Evolutionary conservation across 257 asterid genomes (phyloP).

Genomic region (Perilla frutescens): DNA sequence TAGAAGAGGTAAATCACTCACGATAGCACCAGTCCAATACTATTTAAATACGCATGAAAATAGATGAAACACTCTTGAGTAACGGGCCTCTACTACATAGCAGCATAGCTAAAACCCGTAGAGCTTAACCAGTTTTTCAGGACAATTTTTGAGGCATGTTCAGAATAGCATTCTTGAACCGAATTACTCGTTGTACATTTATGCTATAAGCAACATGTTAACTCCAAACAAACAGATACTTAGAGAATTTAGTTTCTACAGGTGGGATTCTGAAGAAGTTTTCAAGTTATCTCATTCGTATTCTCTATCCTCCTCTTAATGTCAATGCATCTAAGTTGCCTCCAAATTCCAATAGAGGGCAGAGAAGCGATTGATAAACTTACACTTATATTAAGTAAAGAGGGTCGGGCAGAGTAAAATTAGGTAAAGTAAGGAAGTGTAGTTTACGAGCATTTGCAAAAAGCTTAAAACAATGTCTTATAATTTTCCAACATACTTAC

Average conservation of each 20-base stretch:
- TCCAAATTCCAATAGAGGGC: too few relatives aligned
- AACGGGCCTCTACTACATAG: conserved; percentile 7
- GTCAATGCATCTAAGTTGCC: too few relatives aligned
- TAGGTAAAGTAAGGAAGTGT: background rate
- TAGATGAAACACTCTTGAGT: conserved; percentile 2
- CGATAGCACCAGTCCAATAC: background rate
- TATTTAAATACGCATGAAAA: conserved; percentile 3
- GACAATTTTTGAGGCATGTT: background rate
- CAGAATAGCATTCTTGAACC: background rate
- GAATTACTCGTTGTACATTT: background rate
- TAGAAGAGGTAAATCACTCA: background rate
- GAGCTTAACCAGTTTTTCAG: background rate
- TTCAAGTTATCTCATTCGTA: too few relatives aligned
- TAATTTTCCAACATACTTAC: background rate
- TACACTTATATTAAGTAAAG: too few relatives aligned
- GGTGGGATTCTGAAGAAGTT: too few relatives aligned
- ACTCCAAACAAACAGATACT: background rate
- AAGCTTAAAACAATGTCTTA: too few relatives aligned
- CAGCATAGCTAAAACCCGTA: background rate
- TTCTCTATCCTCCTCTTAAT: too few relatives aligned
- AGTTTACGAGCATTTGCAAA: background rate
- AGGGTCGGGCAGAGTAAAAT: background rate
- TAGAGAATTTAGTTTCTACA: background rate
- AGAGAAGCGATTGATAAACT: too few relatives aligned
- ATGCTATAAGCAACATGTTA: background rate